Evolutionary conservation across 1,139 yeast species (phyloP).

Genomic region (Saccharomycopsis crataegensis): DNA sequence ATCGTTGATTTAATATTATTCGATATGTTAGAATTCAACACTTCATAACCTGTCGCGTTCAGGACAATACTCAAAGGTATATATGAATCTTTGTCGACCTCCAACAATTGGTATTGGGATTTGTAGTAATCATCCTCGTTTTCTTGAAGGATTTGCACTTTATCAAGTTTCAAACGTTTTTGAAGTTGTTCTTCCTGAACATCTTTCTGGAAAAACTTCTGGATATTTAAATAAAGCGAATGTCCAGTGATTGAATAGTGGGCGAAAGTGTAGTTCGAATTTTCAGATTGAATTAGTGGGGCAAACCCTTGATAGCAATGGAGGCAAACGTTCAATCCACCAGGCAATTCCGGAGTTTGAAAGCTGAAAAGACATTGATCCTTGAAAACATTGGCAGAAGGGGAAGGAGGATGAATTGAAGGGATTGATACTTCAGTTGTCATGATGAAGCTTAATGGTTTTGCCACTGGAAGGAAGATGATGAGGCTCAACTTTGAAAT

Average conservation of each 20-base stretch:
- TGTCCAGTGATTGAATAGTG: slow-evolving; percentile 49
- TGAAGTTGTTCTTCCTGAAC: slow-evolving; percentile 17
- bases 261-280: slow-evolving; percentile 45
- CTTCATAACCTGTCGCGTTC: slow-evolving; percentile 1
- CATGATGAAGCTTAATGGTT: no score
- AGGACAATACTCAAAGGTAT: slow-evolving; percentile 6
- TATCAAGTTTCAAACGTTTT: slow-evolving; percentile 18
- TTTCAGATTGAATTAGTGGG: slow-evolving; percentile 30
- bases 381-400: slow-evolving; percentile 45
- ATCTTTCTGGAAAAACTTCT: slow-evolving; percentile 31
- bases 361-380: slow-evolving; percentile 83
- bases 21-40: slow-evolving; percentile 14
- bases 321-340: slow-evolving; percentile 71
- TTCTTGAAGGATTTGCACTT: slow-evolving; percentile 16
- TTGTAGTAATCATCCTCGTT: slow-evolving; percentile 14
- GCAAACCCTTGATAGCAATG: slow-evolving; percentile 61
- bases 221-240: slow-evolving; percentile 43
- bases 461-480: neutral
- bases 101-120: slow-evolving; percentile 20
- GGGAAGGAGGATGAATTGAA: slow-evolving; percentile 21
- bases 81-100: slow-evolving; percentile 15
- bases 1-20: slow-evolving; percentile 28
- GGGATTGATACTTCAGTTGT: neutral
- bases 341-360: slow-evolving; percentile 56
- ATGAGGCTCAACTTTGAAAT: no score